phyloP scores from a whole-genome alignment of 1,284 basidiomycete species.

The Sanguinoderma infundibulare region DNA sequence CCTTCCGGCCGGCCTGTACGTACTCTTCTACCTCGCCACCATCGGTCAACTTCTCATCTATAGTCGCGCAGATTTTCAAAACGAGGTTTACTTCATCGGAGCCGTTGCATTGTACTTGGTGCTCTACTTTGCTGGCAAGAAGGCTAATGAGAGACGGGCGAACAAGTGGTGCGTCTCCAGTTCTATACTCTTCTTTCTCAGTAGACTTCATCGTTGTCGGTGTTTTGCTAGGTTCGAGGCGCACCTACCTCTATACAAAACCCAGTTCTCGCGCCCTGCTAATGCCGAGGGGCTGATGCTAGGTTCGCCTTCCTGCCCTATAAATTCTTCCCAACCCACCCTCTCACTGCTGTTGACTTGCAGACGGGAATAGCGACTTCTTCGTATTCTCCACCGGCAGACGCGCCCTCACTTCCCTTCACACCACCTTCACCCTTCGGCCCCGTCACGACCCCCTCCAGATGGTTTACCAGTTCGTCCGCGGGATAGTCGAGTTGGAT shows the following conservation, averaged over 20 bases:
- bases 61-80: slow-evolving; percentile 58
- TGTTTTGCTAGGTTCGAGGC: slow-evolving; percentile 53
- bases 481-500: slow-evolving; percentile 75
- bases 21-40: slow-evolving; percentile 10
- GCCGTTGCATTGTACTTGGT: slow-evolving; percentile 58
- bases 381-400: slow-evolving; percentile 88
- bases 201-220: slow-evolving; percentile 4
- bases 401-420: slow-evolving; percentile 74
- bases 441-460: slow-evolving; percentile 86
- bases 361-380: slow-evolving; percentile 78
- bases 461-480: slow-evolving; percentile 59
- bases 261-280: slow-evolving; percentile 71
- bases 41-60: neutral
- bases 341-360: slow-evolving; percentile 38
- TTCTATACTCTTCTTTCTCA: neutral
- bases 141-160: slow-evolving; percentile 56
- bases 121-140: slow-evolving; percentile 58
- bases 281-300: slow-evolving; percentile 43
- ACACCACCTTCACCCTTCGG: slow-evolving; percentile 76
- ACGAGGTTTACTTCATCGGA: slow-evolving; percentile 62
- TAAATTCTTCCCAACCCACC: neutral
- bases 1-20: slow-evolving; percentile 82
- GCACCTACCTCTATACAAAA: slow-evolving; percentile 56
- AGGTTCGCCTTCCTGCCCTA: slow-evolving; percentile 24
- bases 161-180: slow-evolving; percentile 52